Base-by-base conservation (phyloP, 768 basidiomycete species). In the Phylloporus sp. region DNA sequence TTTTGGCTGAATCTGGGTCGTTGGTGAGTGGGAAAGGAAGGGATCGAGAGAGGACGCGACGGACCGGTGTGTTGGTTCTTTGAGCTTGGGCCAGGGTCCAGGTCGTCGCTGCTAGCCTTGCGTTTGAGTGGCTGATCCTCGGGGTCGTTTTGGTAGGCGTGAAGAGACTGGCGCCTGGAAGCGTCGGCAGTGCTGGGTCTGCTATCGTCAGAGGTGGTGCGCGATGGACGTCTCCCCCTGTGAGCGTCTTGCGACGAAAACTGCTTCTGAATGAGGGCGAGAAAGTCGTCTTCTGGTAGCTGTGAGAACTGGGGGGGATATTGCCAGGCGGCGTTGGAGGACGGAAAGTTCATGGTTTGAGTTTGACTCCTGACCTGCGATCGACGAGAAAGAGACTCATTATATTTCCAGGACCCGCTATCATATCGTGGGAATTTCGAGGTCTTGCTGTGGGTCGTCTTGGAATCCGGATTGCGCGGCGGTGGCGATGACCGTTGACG, bases 231-330 rank as follows among this genome's bases (percentile, higher is more conserved):
- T n/a, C n/a, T n/a, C n/a, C n/a, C n/a, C n/a, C n/a, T n/a, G n/a
- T 74, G 71, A 36, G 69, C 60, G 53, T 61, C 62, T 55, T 36
- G 45, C 55, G 65, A 54, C 27, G 78, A 71, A 58, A 85, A 88
- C 65, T 89, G 87, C 57, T 87, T 88, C 60, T 84, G 81, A 3
- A 90, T 74, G 41, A 89, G 73, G 10, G 82, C 78, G 35, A 90
- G 77, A 52, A 90, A 86, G 67, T 88, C 85, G 58, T 82, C 82
- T 60, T 89, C 86, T 10, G 80, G 74, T 34, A 88, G 66, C 35
- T 81, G 79, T 6, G 83, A 73, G 69, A 86, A 79, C 35, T 61
- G 61, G 27, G 76, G 65, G 17, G 76, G 81, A 69, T 47, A 84
- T 71, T 86, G 84, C 85, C 86, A 87, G 62, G 84, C 75, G 17